phyloP scores from a whole-genome alignment of 768 basidiomycete species.

The Tylopilus subfusipes region DNA sequence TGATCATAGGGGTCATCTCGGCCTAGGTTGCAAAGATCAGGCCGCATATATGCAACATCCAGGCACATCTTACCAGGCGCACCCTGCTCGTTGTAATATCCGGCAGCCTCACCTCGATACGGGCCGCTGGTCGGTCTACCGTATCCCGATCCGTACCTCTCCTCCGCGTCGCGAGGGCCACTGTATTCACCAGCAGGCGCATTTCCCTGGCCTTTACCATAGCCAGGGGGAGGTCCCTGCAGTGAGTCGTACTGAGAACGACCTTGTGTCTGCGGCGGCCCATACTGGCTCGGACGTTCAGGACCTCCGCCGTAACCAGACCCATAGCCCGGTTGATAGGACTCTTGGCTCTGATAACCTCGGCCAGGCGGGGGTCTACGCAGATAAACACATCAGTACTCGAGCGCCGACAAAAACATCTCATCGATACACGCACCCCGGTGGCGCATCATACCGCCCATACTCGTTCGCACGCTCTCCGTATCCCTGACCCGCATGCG shows the following conservation, averaged over 20 bases:
- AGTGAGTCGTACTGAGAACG: constrained; percentile 8
- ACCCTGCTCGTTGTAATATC: constrained; percentile 16
- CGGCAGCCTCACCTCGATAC: constrained; percentile 15
- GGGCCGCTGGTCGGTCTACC: background rate
- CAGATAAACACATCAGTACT: background rate
- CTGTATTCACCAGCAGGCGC: constrained; percentile 19
- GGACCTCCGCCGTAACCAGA: constrained; percentile 5
- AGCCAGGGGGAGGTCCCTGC: background rate
- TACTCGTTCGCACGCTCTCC: background rate
- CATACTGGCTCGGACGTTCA: constrained; percentile 14
- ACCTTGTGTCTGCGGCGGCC: constrained; percentile 3
- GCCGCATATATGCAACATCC: background rate
- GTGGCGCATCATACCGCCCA: constrained; percentile 1
- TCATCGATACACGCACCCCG: background rate
- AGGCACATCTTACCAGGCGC: constrained; percentile 2
- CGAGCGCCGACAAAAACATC: background rate
- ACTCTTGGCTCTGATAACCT: constrained; percentile 5
- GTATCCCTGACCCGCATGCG: background rate
- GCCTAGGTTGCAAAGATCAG: constrained; percentile 12
- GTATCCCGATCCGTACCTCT: constrained; percentile 5
- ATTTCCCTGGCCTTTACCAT: constrained; percentile 3
- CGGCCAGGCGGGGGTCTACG: constrained; percentile 1
- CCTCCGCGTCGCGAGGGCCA: constrained; percentile 9
- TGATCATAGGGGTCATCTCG: constrained; percentile 18
- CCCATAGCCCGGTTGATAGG: constrained; percentile 1